Base-by-base conservation (phyloP, 768 basidiomycete genomes). In the Agaricus subrufescens region DNA sequence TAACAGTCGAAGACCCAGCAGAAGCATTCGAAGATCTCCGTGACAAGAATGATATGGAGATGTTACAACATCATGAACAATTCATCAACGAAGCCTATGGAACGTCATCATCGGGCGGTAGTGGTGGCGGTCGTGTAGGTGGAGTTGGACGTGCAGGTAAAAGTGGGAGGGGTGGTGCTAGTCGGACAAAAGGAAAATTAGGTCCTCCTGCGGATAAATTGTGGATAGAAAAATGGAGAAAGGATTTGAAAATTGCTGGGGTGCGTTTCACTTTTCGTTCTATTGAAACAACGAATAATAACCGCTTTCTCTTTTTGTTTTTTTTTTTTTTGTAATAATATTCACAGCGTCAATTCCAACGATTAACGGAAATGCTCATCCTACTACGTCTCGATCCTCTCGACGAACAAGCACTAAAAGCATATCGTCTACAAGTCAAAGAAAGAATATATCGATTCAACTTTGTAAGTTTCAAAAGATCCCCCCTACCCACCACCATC, bases 1-100 rank as follows among this genome's bases (percentile, higher is more conserved):
- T 98, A 42, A 97, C 94, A 1, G 91, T 99, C 23, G 97, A 99
- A 72, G 97, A 99, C 68, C 97, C 97, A 1, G 94, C 94, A 0
- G 97, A 99, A 72, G 91, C 92, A 9, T 98, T 99, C 65, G 96
- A 98, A 68, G 97, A 98, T 68, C 79, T 98, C 43, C 78, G 96
- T 34, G 97, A 98, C 72, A 87, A 91, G 53, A 90, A 89, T 61
- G 97, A 99, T 68, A 77, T 98, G 19, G 74, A 79, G 59, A 89
- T 89, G 80, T 76, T 98, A 19, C 76, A 91, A 12, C 68, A 74
- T 0, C 72, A 86, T 59, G 73, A 79, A 53, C 74, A 72, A 44
- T 91, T 95, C 67, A 83, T 89, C 74, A 70, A 75, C 29, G 89
- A 93, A 68, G 90, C 77, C 2, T 87, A 87, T 63, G 83, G 83